Evolutionary conservation across 75 land plant species (phyloP).

Genomic region (Isoetes taiwanensis): DNA sequence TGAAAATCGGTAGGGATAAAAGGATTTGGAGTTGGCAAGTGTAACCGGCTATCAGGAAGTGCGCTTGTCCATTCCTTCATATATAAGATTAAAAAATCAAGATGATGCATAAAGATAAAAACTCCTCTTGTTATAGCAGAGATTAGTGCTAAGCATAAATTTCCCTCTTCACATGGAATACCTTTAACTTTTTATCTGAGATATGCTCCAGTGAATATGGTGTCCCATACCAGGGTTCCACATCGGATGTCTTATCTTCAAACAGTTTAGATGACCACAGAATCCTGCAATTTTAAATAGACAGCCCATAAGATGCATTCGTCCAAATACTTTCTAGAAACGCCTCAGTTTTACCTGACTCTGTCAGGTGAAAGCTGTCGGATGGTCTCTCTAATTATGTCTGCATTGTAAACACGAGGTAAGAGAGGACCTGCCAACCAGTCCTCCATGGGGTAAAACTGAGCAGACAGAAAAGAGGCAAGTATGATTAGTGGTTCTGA

Average conservation of each 20-base stretch:
- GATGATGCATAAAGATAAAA: not conserved
- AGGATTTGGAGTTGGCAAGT: constrained; percentile 59
- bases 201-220: constrained; percentile 50
- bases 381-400: constrained; percentile 32
- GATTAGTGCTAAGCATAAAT: no score
- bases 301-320: not conserved
- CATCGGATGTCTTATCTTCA: constrained; percentile 47
- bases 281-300: constrained; percentile 31
- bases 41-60: constrained; percentile 41
- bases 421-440: constrained; percentile 72
- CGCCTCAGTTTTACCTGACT: constrained; percentile 42
- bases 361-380: constrained; percentile 52
- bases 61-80: constrained; percentile 63
- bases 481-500: not conserved
- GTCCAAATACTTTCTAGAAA: not conserved
- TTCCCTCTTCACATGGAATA: no score
- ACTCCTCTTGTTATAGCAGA: no score
- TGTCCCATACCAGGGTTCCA: constrained; percentile 96
- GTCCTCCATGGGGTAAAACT: constrained; percentile 81
- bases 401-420: constrained; percentile 47
- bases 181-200: constrained; percentile 40
- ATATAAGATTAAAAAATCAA: not conserved
- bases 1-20: constrained; percentile 78
- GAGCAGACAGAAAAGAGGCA: constrained; percentile 10
- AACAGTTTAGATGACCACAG: constrained; percentile 85